A percentile compares a stretch with the other conserved stretches of the same genome.
These are phyloP conservation scores for Teratosphaeria viscida DNA, from an alignment of 2,329 filamentous ascomycete species.

Conservation along the genomic window DNA sequence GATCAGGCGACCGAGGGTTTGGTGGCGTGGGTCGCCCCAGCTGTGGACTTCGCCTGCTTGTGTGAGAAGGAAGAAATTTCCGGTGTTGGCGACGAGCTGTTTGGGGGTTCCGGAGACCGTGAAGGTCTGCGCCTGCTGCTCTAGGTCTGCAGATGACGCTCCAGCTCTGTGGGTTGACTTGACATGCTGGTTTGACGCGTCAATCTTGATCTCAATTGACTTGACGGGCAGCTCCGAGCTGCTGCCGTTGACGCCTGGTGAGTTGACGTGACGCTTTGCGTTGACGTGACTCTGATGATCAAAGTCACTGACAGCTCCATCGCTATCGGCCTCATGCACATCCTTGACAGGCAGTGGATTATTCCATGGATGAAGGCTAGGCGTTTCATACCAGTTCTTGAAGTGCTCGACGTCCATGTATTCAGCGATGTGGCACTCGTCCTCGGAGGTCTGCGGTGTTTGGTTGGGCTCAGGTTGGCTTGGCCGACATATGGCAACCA, in stretches of 20 bases:
- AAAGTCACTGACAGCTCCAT: too few relatives aligned
- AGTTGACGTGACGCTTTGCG: too few relatives aligned
- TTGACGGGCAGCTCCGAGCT: too few relatives aligned
- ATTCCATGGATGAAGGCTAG: constrained; percentile 10
- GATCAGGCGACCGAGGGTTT: constrained; percentile 45
- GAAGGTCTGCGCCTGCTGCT: constrained; percentile 1
- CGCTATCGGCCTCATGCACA: too few relatives aligned
- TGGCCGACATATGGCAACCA: not conserved
- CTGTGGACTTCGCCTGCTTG: constrained; percentile 29
- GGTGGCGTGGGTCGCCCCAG: constrained; percentile 51
- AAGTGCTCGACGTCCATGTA: constrained; percentile 19
- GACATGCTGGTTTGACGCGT: too few relatives aligned
- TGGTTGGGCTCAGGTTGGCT: not conserved
- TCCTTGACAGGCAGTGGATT: too few relatives aligned
- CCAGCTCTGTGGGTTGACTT: too few relatives aligned
- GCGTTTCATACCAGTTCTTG: constrained; percentile 17
- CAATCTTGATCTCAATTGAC: too few relatives aligned
- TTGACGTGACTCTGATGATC: too few relatives aligned
- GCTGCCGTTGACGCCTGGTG: too few relatives aligned
- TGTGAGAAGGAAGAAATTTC: constrained; percentile 29
- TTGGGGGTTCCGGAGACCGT: constrained; percentile 17
- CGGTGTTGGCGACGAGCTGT: constrained; percentile 27
- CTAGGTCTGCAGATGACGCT: constrained; percentile 13
- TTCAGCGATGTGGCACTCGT: constrained; percentile 18
- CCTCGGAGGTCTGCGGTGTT: constrained; percentile 13